Base-by-base conservation (phyloP, 305 asterid genomes). In the Ilex paraguariensis region DNA sequence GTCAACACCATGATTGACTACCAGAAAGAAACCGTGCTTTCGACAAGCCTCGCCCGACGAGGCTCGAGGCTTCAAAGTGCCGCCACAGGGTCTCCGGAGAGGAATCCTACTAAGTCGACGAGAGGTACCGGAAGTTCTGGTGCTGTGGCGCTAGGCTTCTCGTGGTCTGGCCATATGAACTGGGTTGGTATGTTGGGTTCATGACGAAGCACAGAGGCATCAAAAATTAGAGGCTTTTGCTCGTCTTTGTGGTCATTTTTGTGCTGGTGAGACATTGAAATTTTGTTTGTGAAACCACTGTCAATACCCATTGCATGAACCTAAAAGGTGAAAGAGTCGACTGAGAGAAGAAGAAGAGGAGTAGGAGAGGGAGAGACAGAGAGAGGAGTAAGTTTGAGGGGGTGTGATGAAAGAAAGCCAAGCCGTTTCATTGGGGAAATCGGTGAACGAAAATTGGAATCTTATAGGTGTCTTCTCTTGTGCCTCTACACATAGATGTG, bases 1-100 rank as follows among this genome's bases (percentile, higher is more conserved):
- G 9, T 66, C 66, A 3, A 84, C 81, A 6, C 87, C 87, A 46
- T 84, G 91, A 32, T 84, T 84, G 30, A 54, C 67, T 1, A 81
- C 74, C 0, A 81, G 80, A 56, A 83, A 81, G 75, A 83, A 81
- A 1, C 90, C 87, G 12, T 83, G 90, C 66, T 74, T 63, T 31
- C 13, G 49, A 44, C 73, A 69, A 9, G 64, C 73, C 49, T 57
- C 59, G 48, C 57, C n/a, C 60, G n/a, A 77, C 78, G 11, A 70
- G 75, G 8, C 5, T 45, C 21, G 69, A 39, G 0, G 77, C 85
- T 31, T 13, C 61, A 4, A 49, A 31, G 3, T n/a, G 68, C 33
- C 32, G 73, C 77, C 4, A 21, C 7, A 0, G 68, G 66, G 36
- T 73, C 78, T 2, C 83, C 85, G 13, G 81, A 80, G 66, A 73